phyloP scores from a whole-genome alignment of 2,329 filamentous ascomycete species.

The Beauveria medogensis region DNA sequence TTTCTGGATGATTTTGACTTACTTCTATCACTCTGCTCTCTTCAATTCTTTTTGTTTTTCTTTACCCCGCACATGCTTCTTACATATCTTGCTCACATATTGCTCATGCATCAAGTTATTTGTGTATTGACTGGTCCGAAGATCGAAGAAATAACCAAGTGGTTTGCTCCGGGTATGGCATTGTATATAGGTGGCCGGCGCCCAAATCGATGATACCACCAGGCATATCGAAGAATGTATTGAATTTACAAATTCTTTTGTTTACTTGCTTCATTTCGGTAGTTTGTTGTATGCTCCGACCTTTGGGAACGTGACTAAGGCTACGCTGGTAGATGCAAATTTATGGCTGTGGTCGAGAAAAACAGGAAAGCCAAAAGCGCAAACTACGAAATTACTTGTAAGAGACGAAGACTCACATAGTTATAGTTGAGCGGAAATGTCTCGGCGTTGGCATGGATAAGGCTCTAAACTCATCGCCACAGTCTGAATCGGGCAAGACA shows the following conservation, averaged over 20 bases:
- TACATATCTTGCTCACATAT: neutral
- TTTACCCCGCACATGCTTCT: neutral
- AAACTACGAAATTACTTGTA: too few relatives aligned
- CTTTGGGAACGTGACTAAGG: too few relatives aligned
- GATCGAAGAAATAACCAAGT: neutral
- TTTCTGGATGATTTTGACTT: neutral
- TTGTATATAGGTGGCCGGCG: constrained; percentile 6
- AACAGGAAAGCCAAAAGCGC: too few relatives aligned
- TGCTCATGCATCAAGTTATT: neutral
- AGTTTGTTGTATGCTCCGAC: too few relatives aligned
- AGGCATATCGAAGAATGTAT: neutral
- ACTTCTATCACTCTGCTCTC: neutral
- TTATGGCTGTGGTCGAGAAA: too few relatives aligned
- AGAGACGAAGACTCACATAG: too few relatives aligned
- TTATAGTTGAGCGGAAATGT: too few relatives aligned
- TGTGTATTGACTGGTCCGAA: neutral
- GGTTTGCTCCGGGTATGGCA: neutral
- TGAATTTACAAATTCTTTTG: neutral
- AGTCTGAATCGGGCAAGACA: too few relatives aligned
- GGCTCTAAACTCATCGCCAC: too few relatives aligned
- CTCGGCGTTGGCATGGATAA: too few relatives aligned
- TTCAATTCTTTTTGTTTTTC: neutral
- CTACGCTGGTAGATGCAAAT: too few relatives aligned
- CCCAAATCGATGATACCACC: neutral
- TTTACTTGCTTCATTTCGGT: neutral